Evolutionary conservation across 192 early-diverging fungal genomes (phyloP).

Genomic region (Blastocladiella britannica): DNA sequence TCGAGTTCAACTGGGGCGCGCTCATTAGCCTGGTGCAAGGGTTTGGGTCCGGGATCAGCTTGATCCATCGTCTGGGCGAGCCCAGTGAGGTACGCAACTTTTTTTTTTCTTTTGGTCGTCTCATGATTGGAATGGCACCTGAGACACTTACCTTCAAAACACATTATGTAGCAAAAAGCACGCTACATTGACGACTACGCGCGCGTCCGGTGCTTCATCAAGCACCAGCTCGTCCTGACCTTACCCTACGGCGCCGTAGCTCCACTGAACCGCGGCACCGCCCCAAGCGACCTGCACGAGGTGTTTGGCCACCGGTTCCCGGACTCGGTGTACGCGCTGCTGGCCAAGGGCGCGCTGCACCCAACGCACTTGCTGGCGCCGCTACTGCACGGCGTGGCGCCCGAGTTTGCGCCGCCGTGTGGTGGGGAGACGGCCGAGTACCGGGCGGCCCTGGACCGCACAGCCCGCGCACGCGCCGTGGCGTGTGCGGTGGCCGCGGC

Average conservation of each 20-base stretch:
- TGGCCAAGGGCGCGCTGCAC: constrained; percentile 40
- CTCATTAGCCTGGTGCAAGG: background rate
- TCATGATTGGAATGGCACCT: too few relatives aligned
- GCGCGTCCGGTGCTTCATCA: constrained; percentile 46
- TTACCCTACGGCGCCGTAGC: constrained; percentile 46
- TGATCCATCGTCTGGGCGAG: background rate
- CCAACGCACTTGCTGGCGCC: constrained; percentile 43
- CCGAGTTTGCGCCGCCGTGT: constrained; percentile 49
- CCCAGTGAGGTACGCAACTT: background rate
- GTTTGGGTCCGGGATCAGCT: background rate
- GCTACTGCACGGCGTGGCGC: constrained; percentile 37
- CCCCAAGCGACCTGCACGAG: constrained; percentile 61
- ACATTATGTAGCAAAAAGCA: constrained; percentile 39
- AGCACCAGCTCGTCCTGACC: constrained; percentile 47
- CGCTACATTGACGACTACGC: constrained; percentile 51
- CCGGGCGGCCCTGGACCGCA: too few relatives aligned
- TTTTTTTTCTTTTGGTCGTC: background rate
- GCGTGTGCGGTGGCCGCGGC: constrained; percentile 32
- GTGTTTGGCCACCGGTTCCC: constrained; percentile 61
- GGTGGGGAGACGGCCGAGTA: constrained; percentile 66
- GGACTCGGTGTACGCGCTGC: constrained; percentile 40
- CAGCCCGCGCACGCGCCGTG: constrained; percentile 34
- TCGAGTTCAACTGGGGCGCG: constrained; percentile 40
- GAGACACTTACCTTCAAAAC: too few relatives aligned
- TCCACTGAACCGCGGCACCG: constrained; percentile 35